Evolutionary conservation across 257 asterid species (phyloP), one percentile per base, ranked within the genome.

Genomic region (Nicotiana sylvestris): DNA sequence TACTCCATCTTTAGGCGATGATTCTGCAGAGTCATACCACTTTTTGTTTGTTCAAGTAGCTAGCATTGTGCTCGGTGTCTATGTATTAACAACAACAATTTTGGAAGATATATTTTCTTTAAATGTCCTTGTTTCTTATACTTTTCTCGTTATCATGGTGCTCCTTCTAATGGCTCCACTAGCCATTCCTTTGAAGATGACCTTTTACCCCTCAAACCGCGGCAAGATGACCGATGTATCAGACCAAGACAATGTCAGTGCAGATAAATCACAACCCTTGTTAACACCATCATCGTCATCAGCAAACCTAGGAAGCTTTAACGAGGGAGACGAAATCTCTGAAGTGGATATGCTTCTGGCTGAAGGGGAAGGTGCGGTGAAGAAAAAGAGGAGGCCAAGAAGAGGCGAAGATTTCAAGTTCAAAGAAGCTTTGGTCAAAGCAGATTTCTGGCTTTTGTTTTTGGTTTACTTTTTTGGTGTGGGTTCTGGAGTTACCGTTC

Each of bases 361-460:
- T 2, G 93, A 86, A 81, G 94, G 92, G 53, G 92, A 86, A 86
- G 96, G 92, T 51, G 92, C 93, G 3, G 56, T 91, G 61, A 86
- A 83, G 90, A 87, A 86, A 64, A 90, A 82, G 85, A 89, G 88
- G 82, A 86, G 91, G 49, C 96, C 96, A 2, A 88, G 97, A 82
- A 85, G 94, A 88, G 94, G 95, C 21, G 97, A 91, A 2, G 95
- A 93, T 85, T 93, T 93, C 81, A 85, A 84, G 37, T 87, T 92
- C 78, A 35, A 55, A 15, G 95, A 93, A 85, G 97, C 96, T 30
- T 25, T 92, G 82, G 82, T 90, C 15, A 93, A 91, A 84, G 95
- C 95, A 37, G 97, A 93, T 83, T 93, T 93, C 86, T 93, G 97
- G 97, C 93, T 91, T 58, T 84, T 93, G 6, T 92, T 91, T 84